phyloP scores from a whole-genome alignment of 2,329 filamentous ascomycete species.

The Colletotrichum musicola region DNA sequence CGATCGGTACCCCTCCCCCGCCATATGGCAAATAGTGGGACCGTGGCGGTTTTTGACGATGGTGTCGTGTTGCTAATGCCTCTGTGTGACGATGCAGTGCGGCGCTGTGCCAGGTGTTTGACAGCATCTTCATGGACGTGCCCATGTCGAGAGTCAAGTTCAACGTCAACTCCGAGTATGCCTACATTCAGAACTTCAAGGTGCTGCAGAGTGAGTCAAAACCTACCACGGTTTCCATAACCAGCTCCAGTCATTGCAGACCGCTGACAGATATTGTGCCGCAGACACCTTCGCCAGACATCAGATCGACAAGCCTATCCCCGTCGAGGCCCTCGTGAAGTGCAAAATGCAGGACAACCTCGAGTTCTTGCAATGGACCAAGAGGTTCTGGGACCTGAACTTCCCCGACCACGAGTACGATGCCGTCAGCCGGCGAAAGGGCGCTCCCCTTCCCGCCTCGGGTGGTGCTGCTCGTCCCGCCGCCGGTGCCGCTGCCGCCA shows the following conservation, averaged over 20 bases:
- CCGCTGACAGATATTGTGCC: conserved; percentile 1
- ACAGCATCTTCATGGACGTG: conserved; percentile 96
- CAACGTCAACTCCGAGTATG: conserved; percentile 97
- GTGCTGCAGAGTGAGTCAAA: conserved; percentile 85
- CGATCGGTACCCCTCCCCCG: conserved; percentile 50
- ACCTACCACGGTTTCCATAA: background rate
- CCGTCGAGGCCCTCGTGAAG: conserved; percentile 89
- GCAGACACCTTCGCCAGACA: conserved; percentile 87
- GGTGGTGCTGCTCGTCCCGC: conserved; percentile 61
- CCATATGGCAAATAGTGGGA: conserved; percentile 37
- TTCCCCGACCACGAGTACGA: conserved; percentile 98
- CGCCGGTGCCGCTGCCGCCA: conserved; percentile 62
- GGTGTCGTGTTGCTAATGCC: conserved; percentile 41
- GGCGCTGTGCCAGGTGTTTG: conserved; percentile 96
- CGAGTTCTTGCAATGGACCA: conserved; percentile 97
- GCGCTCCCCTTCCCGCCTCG: conserved; percentile 70
- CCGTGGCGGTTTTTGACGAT: conserved; percentile 27
- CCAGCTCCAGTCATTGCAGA: background rate
- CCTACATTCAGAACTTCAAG: conserved; percentile 99
- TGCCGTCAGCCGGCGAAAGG: conserved; percentile 86
- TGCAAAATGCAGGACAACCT: conserved; percentile 99
- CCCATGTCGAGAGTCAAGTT: conserved; percentile 98
- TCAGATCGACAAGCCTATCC: conserved; percentile 88
- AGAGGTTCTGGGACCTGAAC: conserved; percentile 98
- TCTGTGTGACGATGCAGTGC: conserved; percentile 68